Conservation (phyloP, 108 stramenopile genomes). For the Skeletonema marinoi region DNA sequence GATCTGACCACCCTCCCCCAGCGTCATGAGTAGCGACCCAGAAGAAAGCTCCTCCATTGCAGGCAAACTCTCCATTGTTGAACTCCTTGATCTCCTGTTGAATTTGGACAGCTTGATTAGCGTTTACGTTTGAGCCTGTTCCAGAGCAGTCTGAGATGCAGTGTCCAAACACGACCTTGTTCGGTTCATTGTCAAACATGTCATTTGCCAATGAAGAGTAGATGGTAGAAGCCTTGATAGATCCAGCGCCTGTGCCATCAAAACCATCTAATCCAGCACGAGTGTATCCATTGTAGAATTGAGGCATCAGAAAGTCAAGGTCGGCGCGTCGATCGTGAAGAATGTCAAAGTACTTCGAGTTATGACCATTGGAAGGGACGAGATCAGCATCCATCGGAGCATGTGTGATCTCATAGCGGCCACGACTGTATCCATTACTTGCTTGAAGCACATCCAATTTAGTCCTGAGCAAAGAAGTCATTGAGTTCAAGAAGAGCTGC, state of each 20-base stretch:
- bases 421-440: slow-evolving; percentile 41
- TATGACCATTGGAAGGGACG: slow-evolving; percentile 10
- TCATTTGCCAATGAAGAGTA: slow-evolving; percentile 44
- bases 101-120: slow-evolving; percentile 36
- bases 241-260: slow-evolving; percentile 18
- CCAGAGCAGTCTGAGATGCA: slow-evolving; percentile 57
- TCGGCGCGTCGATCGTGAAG: slow-evolving; percentile 25
- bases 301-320: slow-evolving; percentile 63
- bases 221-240: slow-evolving; percentile 17
- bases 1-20: slow-evolving; percentile 47
- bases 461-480: slow-evolving; percentile 44
- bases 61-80: slow-evolving; percentile 30
- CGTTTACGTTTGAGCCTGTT: slow-evolving; percentile 38
- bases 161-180: slow-evolving; percentile 60
- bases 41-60: slow-evolving; percentile 64
- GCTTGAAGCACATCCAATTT: slow-evolving; percentile 45
- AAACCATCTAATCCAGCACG: slow-evolving; percentile 47
- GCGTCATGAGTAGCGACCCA: slow-evolving; percentile 57
- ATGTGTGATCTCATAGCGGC: slow-evolving; percentile 52
- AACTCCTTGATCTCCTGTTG: slow-evolving; percentile 29
- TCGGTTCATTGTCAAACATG: slow-evolving; percentile 54
- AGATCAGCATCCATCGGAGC: slow-evolving; percentile 67
- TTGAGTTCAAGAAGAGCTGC: slow-evolving; percentile 32
- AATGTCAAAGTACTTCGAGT: slow-evolving; percentile 50
- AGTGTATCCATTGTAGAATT: slow-evolving; percentile 62